Evolutionary conservation across 768 basidiomycete genomes (phyloP).

Genomic region (Mycena metata): DNA sequence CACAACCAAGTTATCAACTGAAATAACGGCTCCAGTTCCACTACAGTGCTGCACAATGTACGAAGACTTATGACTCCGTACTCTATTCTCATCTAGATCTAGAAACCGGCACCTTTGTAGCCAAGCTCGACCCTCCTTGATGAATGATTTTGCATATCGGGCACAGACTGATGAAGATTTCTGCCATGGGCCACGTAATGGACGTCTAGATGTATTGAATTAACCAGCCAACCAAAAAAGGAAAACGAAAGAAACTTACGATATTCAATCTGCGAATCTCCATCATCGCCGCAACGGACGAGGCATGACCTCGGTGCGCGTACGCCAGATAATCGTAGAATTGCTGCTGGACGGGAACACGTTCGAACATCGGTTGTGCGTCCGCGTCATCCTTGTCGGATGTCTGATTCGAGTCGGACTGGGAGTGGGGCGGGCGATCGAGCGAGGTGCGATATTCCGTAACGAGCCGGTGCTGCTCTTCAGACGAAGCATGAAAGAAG

Average conservation of each 20-base stretch:
- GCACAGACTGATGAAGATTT: constrained; percentile 74
- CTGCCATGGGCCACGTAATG: constrained; percentile 82
- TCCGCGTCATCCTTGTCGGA: constrained; percentile 46
- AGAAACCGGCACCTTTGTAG: too few species aligned
- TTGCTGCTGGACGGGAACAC: constrained; percentile 74
- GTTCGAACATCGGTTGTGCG: constrained; percentile 63
- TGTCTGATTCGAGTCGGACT: constrained; percentile 27
- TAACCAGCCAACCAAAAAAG: constrained; percentile 3
- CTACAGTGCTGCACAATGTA: too few species aligned
- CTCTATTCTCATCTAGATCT: too few species aligned
- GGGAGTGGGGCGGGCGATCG: constrained; percentile 42
- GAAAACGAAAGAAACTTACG: constrained; percentile 55
- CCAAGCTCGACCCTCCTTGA: too few species aligned
- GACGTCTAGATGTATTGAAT: constrained; percentile 61
- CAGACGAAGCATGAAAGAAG: constrained; percentile 64
- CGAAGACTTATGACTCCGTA: too few species aligned
- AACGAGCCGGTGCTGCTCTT: constrained; percentile 64
- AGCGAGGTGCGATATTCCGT: constrained; percentile 60
- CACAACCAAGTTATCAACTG: too few species aligned
- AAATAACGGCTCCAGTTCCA: too few species aligned
- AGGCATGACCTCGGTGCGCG: constrained; percentile 71
- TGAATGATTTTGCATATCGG: constrained; percentile 55
- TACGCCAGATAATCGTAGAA: constrained; percentile 79
- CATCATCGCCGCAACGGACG: constrained; percentile 66
- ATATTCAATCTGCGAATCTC: constrained; percentile 71